phyloP scores from a whole-genome alignment of 768 basidiomycete species.

The Xerocomellus amylosporus region DNA sequence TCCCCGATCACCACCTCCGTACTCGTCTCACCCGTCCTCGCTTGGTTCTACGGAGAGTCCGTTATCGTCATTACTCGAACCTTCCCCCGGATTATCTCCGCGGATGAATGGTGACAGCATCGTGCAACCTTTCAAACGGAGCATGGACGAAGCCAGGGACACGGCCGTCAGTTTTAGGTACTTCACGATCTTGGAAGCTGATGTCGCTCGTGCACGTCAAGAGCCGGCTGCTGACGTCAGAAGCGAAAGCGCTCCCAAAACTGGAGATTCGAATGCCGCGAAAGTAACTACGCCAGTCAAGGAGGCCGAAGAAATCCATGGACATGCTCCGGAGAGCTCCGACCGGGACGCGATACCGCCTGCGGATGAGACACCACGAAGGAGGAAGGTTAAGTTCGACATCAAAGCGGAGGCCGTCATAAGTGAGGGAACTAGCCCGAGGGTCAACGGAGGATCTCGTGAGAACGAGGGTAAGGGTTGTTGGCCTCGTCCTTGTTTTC shows the following conservation, averaged over 20 bases:
- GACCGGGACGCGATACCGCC: conserved; percentile 25
- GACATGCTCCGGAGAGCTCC: conserved; percentile 16
- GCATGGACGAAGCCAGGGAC: conserved; percentile 47
- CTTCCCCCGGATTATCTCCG: conserved; percentile 23
- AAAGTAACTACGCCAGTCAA: conserved; percentile 9
- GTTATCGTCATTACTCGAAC: conserved; percentile 17
- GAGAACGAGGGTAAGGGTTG: conserved; percentile 46
- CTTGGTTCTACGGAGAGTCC: conserved; percentile 25
- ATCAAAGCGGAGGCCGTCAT: conserved; percentile 54
- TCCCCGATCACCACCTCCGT: conserved; percentile 33
- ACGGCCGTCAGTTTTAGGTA: conserved; percentile 48
- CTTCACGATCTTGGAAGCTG: conserved; percentile 43
- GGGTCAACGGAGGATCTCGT: conserved; percentile 32
- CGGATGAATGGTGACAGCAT: conserved; percentile 25
- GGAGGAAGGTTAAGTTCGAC: conserved; percentile 71
- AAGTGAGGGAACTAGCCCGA: conserved; percentile 39
- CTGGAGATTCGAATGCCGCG: conserved; percentile 9
- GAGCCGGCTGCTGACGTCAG: conserved; percentile 4
- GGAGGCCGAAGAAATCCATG: conserved; percentile 7
- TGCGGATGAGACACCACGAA: conserved; percentile 40
- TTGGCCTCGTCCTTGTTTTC: background rate
- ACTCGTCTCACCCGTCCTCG: conserved; percentile 36
- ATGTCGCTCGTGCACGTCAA: conserved; percentile 32
- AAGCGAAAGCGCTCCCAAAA: conserved; percentile 13
- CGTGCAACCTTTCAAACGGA: conserved; percentile 41